phyloP scores from a whole-genome alignment of 2,329 filamentous ascomycete species.

The Microcera coccophila region DNA sequence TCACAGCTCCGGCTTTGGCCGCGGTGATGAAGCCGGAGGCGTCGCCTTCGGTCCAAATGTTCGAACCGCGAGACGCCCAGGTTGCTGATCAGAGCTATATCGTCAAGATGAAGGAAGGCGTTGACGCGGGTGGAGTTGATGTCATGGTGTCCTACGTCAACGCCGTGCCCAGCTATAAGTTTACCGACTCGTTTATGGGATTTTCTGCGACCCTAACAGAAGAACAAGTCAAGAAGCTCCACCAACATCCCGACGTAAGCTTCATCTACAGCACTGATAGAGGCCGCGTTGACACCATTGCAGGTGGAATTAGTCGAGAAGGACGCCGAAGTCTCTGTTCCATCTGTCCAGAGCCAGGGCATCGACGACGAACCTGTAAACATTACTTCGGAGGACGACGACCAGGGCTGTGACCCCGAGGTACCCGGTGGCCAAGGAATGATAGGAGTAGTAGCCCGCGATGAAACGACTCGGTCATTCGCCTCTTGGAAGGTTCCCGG shows the following conservation, averaged over 20 bases:
- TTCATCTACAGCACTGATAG: constrained; percentile 33
- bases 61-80: constrained; percentile 18
- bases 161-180: constrained; percentile 23
- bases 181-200: constrained; percentile 30
- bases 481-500: constrained; percentile 25
- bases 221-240: neutral
- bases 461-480: too few species aligned
- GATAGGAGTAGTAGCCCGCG: too few species aligned
- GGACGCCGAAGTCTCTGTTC: constrained; percentile 1
- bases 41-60: constrained; percentile 11
- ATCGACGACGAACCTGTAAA: constrained; percentile 33
- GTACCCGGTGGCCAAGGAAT: too few species aligned
- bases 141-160: neutral
- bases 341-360: neutral
- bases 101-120: constrained; percentile 38
- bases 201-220: constrained; percentile 17
- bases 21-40: constrained; percentile 20
- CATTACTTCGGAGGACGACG: constrained; percentile 28
- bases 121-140: constrained; percentile 6
- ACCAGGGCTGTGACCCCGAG: too few species aligned
- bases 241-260: constrained; percentile 11
- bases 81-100: constrained; percentile 42
- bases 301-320: constrained; percentile 27
- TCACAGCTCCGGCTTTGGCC: constrained; percentile 16
- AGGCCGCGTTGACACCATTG: constrained; percentile 28